phyloP scores from a whole-genome alignment of 495 filamentous ascomycete species.

The Hyphodiscus hymeniophilus region DNA sequence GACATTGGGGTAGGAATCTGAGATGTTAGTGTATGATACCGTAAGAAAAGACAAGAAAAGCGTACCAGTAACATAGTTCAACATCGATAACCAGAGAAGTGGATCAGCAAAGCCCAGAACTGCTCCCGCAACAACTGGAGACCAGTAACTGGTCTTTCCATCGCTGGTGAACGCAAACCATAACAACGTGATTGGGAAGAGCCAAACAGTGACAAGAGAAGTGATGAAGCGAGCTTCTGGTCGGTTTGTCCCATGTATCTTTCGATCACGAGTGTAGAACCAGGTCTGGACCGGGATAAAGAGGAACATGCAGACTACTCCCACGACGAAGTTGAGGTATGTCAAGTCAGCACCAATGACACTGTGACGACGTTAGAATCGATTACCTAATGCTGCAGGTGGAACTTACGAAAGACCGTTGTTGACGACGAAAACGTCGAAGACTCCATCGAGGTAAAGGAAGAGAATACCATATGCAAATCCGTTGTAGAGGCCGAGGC shows the following conservation, averaged over 20 bases:
- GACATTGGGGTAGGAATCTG: conserved; percentile 31
- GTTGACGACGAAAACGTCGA: conserved; percentile 31
- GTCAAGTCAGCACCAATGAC: conserved; percentile 30
- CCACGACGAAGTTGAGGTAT: conserved; percentile 32
- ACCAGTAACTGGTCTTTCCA: conserved; percentile 30
- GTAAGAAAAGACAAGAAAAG: background rate
- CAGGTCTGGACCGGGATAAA: conserved; percentile 32
- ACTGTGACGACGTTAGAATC: conserved; percentile 16
- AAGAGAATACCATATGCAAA: conserved; percentile 30
- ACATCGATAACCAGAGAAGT: conserved; percentile 30
- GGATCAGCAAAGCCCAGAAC: conserved; percentile 30
- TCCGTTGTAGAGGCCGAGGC: conserved; percentile 29
- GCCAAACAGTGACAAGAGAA: conserved; percentile 29
- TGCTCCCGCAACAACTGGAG: conserved; percentile 27
- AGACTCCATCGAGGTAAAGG: conserved; percentile 31
- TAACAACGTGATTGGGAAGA: conserved; percentile 29
- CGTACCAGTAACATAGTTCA: conserved; percentile 29
- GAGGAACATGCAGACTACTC: conserved; percentile 28
- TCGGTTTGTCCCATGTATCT: conserved; percentile 23
- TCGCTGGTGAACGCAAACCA: conserved; percentile 32
- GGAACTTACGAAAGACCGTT: conserved; percentile 29
- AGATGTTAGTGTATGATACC: background rate
- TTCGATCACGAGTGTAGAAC: conserved; percentile 28
- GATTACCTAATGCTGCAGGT: too few relatives aligned
- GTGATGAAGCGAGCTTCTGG: conserved; percentile 33